These are phyloP conservation scores for Coniochaeta hoffmannii DNA, from an alignment of 2,329 filamentous ascomycete genomes.

Conservation along the genomic window DNA sequence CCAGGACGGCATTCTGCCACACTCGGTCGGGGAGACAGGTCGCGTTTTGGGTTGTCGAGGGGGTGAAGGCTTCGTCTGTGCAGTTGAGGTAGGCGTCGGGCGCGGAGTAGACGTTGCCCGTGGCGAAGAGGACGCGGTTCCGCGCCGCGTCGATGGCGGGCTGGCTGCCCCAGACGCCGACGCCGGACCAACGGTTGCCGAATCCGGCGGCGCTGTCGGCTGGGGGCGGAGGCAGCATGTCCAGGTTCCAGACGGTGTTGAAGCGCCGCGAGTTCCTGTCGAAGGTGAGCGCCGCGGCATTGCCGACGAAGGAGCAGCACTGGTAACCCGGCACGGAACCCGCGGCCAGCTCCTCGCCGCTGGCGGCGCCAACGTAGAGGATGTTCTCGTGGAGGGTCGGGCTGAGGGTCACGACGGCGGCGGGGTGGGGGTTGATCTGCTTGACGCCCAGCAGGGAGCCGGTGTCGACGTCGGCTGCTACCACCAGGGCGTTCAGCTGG, in stretches of 20 bases:
- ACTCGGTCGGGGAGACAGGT: constrained; percentile 16
- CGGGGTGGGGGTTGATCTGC: constrained; percentile 17
- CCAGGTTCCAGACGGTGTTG: constrained; percentile 13
- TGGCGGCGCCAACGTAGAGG: constrained; percentile 22
- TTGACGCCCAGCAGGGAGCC: constrained; percentile 13
- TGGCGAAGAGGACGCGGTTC: constrained; percentile 20
- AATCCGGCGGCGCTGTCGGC: constrained; percentile 3
- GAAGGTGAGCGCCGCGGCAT: constrained; percentile 12
- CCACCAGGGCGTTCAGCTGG: constrained; percentile 17
- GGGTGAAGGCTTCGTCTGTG: constrained; percentile 5
- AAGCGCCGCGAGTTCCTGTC: constrained; percentile 10
- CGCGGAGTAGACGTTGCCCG: constrained; percentile 21
- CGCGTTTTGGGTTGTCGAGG: constrained; percentile 6
- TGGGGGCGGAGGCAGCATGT: constrained; percentile 5
- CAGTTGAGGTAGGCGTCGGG: constrained; percentile 15
- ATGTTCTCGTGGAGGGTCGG: constrained; percentile 19
- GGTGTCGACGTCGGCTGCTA: constrained; percentile 16
- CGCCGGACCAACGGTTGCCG: constrained; percentile 19
- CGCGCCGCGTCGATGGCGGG: constrained; percentile 20
- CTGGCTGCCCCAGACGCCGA: constrained; percentile 22
- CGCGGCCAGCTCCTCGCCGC: constrained; percentile 14
- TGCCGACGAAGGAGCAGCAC: constrained; percentile 24
- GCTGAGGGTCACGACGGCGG: constrained; percentile 19
- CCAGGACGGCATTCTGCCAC: constrained; percentile 20
- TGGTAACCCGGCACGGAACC: constrained; percentile 11